These are phyloP conservation scores for Phytophthora fragariaefolia DNA, from an alignment of 352 stramenopile genomes.

Conservation along the genomic window DNA sequence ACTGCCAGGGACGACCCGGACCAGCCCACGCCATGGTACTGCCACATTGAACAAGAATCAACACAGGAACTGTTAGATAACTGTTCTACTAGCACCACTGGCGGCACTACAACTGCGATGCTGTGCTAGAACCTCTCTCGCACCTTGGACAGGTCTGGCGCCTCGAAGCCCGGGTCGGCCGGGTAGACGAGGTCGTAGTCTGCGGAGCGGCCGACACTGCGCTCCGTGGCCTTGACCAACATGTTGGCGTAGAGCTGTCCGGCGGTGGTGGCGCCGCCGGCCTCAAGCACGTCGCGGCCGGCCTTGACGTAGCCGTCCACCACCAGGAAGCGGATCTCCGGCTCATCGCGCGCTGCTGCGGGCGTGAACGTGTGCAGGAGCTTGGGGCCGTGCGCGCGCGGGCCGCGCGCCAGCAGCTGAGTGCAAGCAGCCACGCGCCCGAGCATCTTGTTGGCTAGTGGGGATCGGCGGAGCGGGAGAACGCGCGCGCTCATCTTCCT, in stretches of 20 bases:
- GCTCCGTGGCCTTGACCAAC: slow-evolving; percentile 61
- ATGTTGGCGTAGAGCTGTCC: slow-evolving; percentile 77
- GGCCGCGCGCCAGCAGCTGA: neutral
- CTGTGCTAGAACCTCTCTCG: neutral
- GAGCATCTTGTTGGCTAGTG: slow-evolving; percentile 33
- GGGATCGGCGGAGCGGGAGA: slow-evolving; percentile 21
- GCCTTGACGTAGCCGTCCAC: slow-evolving; percentile 77
- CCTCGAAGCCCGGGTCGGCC: slow-evolving; percentile 57
- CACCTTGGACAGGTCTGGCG: slow-evolving; percentile 63
- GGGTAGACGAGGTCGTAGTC: slow-evolving; percentile 71
- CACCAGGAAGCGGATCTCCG: slow-evolving; percentile 62
- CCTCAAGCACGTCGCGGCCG: slow-evolving; percentile 62
- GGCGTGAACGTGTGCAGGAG: slow-evolving; percentile 22
- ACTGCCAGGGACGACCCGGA: slow-evolving; percentile 78
- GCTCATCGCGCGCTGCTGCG: neutral
- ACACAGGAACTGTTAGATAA: no score
- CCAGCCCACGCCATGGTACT: slow-evolving; percentile 80
- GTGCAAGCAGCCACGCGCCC: slow-evolving; percentile 17
- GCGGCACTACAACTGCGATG: no score
- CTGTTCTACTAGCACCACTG: no score
- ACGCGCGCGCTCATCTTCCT: neutral
- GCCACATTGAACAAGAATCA: slow-evolving; percentile 6
- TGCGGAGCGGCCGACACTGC: slow-evolving; percentile 40
- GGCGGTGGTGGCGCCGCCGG: slow-evolving; percentile 68
- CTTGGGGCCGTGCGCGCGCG: slow-evolving; percentile 2